phyloP scores from a whole-genome alignment of 805 yeast species.

The Candida endomychidarum region DNA sequence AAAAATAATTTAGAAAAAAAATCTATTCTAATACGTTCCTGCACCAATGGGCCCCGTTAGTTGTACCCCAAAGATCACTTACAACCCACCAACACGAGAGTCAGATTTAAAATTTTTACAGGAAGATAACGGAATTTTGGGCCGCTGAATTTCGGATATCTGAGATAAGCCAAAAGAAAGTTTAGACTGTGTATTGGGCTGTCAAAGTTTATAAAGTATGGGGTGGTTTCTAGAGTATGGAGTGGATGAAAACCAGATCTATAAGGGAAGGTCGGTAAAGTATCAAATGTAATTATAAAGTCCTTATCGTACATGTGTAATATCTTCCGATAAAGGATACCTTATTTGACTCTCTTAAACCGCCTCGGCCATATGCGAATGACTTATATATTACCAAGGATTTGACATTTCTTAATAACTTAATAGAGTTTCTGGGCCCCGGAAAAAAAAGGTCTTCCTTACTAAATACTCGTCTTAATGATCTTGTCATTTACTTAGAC shows the following conservation, averaged over 20 bases:
- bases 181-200: neutral
- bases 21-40: neutral
- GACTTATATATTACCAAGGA: neutral
- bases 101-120: slow-evolving; percentile 1
- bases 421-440: too few relatives aligned
- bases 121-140: slow-evolving; percentile 4
- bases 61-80: slow-evolving; percentile 4
- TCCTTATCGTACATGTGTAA: too few relatives aligned
- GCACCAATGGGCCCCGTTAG: slow-evolving; percentile 2
- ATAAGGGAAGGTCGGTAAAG: too few relatives aligned
- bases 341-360: slow-evolving; percentile 1
- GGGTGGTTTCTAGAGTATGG: neutral
- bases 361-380: slow-evolving; percentile 1
- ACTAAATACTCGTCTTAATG: too few relatives aligned
- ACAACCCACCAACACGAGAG: slow-evolving; percentile 2
- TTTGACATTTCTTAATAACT: too few relatives aligned
- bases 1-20: neutral
- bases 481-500: too few relatives aligned
- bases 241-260: neutral
- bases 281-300: neutral
- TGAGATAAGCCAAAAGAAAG: slow-evolving; percentile 6
- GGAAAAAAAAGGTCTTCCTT: too few relatives aligned
- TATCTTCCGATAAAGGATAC: too few relatives aligned
- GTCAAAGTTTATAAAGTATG: too few relatives aligned
- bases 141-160: slow-evolving; percentile 1